Conservation (phyloP, 306 rosid species). For the Cicer arietinum region DNA sequence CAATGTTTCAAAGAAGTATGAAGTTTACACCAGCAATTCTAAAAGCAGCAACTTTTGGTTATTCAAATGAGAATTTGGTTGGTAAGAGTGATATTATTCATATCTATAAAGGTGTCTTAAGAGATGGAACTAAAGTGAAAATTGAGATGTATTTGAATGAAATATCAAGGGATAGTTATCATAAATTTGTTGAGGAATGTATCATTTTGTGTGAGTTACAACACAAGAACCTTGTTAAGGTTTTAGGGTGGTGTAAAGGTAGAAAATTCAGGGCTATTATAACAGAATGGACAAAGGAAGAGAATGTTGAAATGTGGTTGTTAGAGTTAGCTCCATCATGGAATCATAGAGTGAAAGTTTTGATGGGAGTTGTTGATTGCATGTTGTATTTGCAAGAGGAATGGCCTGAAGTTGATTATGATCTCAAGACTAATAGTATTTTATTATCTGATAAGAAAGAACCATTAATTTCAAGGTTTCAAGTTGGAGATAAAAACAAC, state of each 20-base stretch:
- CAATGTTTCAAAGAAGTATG: conserved; percentile 46
- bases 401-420: conserved; percentile 76
- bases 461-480: conserved; percentile 73
- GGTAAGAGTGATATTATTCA: conserved; percentile 65
- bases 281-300: conserved; percentile 59
- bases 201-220: conserved; percentile 53
- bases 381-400: conserved; percentile 61
- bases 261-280: conserved; percentile 60
- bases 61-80: conserved; percentile 53
- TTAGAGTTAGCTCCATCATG: conserved; percentile 53
- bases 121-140: conserved; percentile 65
- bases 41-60: conserved; percentile 62
- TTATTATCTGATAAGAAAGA: conserved; percentile 52
- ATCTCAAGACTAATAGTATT: conserved; percentile 60
- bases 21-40: conserved; percentile 62
- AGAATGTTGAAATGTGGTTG: conserved; percentile 60
- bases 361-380: conserved; percentile 63
- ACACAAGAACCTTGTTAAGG: conserved; percentile 60
- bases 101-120: conserved; percentile 60
- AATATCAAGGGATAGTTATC: conserved; percentile 47
- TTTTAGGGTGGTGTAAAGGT: conserved; percentile 71
- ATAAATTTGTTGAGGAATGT: conserved; percentile 56
- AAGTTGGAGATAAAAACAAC: conserved; percentile 51
- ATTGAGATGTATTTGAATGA: conserved; percentile 64
- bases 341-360: conserved; percentile 65